These are phyloP conservation scores for Lolium rigidum DNA, from an alignment of 176 grass and related monocot species.

Conservation along the genomic window DNA sequence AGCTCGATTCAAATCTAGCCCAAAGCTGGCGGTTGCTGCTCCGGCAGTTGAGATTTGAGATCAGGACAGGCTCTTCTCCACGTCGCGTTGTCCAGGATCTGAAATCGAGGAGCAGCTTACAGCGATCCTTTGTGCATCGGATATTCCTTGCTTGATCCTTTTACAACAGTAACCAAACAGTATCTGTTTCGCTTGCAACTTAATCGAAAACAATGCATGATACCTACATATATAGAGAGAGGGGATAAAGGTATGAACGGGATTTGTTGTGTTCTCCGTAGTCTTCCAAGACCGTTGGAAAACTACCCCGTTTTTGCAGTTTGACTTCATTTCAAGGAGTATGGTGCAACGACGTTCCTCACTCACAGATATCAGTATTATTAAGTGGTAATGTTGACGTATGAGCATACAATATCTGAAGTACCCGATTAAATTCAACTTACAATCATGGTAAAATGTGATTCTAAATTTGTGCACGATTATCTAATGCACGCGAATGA, in stretches of 20 bases:
- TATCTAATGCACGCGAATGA: too few species aligned
- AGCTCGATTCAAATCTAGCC: not conserved
- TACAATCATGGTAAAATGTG: not conserved
- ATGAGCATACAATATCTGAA: not conserved
- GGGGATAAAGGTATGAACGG: not conserved
- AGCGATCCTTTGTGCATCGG: not conserved
- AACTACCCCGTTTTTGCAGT: not conserved
- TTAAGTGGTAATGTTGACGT: not conserved
- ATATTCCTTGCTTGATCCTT: not conserved
- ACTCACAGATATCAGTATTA: too few species aligned
- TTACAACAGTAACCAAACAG: too few species aligned
- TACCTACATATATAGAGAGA: not conserved
- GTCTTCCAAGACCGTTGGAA: not conserved
- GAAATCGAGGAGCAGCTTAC: not conserved
- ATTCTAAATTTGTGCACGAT: not conserved
- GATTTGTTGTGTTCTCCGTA: not conserved
- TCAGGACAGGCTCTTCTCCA: too few species aligned
- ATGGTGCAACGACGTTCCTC: not conserved
- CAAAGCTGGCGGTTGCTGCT: not conserved
- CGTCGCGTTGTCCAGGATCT: too few species aligned
- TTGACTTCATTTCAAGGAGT: not conserved
- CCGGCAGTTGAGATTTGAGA: not conserved
- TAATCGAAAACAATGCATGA: too few species aligned
- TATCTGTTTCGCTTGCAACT: not conserved
- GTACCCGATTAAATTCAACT: not conserved